Evolutionary conservation across 208 protist genomes (phyloP), one percentile per base, ranked within the genome.

Genomic region (Hexamita inflata): DNA sequence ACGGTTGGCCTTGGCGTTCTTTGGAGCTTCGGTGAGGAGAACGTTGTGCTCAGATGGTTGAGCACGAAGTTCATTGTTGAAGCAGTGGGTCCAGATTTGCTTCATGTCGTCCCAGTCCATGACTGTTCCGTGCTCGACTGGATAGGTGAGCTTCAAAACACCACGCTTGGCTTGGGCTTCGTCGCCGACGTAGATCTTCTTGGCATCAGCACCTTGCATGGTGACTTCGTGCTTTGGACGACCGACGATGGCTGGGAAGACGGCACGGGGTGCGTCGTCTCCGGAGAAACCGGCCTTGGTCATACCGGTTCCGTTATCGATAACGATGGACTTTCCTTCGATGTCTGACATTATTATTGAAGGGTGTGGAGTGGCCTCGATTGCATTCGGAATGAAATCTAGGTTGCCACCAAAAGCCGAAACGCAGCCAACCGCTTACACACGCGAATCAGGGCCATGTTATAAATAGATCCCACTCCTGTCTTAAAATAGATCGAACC

Each of bases 31-130:
- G 42, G 89, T 92, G 11, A 92, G 77, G 24, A 93, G 84, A 60
- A 98, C 91, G 67, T 92, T 92, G 86, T 97, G 93, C 70, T 96
- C 90, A 77, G 95, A 90, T n/a, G 94, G 92, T 64, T 87, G 91
- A 28, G 96, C 89, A 61, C 92, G 88, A 35, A 98, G 87, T 84
- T 97, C 91, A 80, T 96, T 96, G 85, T 94, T 94, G 83, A 97
- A 98, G 74, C 92, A 95, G 81, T 98, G 92, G 79, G 96, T 88
- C 93, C 92, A 97, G 70, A 87, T 79, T 74, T 67, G 70, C 42
- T 75, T n/a, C 64, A 81, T 77, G 35, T 73, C 73, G 1, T 70
- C 73, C 64, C 76, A 80, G 29, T 82, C 66, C 30, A 28, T 74
- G 0, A 82, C 42, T 13, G 45, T 49, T 58, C 79, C 79, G 0